A percentile compares a stretch with the other conserved stretches of the same genome.
Conservation (phyloP, 108 stramenopile genomes). For the Cyclotella choctawhatcheeana region DNA sequence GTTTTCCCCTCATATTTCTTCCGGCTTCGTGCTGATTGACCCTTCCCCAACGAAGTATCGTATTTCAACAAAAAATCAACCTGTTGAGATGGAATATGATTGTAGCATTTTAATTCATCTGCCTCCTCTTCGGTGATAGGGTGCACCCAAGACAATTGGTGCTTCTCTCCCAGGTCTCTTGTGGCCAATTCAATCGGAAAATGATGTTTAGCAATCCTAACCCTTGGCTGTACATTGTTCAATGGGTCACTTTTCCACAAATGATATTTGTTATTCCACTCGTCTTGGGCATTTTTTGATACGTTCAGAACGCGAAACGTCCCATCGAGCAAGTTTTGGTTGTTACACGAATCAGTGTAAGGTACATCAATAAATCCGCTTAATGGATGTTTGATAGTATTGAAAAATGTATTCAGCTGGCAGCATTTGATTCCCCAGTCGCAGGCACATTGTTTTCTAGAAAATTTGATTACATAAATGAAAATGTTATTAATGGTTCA, state of each 20-base stretch:
- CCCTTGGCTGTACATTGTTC: neutral
- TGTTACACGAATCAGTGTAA: neutral
- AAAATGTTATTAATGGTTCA: too few relatives aligned
- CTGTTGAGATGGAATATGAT: neutral
- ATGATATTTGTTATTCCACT: neutral
- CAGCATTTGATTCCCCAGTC: neutral
- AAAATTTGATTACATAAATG: too few relatives aligned
- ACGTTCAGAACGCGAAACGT: neutral
- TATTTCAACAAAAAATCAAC: neutral
- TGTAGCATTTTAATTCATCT: neutral
- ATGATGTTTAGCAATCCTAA: neutral
- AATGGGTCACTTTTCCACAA: neutral
- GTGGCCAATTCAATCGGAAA: neutral
- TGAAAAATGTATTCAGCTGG: neutral
- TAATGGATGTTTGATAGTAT: neutral
- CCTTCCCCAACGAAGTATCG: neutral
- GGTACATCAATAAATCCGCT: neutral
- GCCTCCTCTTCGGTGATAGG: neutral
- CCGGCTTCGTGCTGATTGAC: neutral
- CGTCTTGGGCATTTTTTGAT: neutral
- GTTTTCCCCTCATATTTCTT: neutral
- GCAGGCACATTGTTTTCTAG: neutral
- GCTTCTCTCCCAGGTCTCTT: neutral
- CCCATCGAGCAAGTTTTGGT: neutral
- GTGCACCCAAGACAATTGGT: neutral